Evolutionary conservation across 352 stramenopile genomes (phyloP).

Genomic region (Pythium rhizo-oryzae): DNA sequence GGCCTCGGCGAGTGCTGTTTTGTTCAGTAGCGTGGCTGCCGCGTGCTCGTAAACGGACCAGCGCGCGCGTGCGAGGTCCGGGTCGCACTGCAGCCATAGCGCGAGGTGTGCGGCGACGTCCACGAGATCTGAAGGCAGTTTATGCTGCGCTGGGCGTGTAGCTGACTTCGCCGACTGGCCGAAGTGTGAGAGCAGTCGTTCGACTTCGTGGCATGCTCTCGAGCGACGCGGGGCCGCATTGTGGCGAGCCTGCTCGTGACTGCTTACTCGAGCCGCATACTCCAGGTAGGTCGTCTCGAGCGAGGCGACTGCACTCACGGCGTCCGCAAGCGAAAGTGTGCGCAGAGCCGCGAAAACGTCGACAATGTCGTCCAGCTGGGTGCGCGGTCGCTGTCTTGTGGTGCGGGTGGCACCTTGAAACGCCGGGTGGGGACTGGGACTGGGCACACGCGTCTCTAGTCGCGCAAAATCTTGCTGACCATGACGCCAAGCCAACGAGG

Average conservation of each 20-base stretch:
- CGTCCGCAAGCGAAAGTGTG: neutral
- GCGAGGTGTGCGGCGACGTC: neutral
- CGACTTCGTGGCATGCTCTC: neutral
- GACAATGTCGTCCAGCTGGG: neutral
- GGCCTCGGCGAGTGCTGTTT: neutral
- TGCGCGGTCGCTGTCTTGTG: neutral
- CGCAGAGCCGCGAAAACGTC: neutral
- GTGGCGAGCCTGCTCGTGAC: neutral
- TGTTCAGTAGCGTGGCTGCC: neutral
- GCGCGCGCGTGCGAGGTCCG: neutral
- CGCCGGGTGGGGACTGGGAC: neutral
- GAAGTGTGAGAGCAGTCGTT: neutral
- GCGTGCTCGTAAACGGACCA: neutral
- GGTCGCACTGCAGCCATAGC: slow-evolving; percentile 16
- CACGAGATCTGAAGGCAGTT: neutral
- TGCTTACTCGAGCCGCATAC: neutral
- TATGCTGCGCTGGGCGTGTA: too few relatives aligned
- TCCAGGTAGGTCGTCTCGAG: neutral
- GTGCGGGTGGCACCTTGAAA: neutral
- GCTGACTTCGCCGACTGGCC: neutral
- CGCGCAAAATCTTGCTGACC: neutral
- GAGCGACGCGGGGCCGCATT: neutral
- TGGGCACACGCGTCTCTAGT: neutral
- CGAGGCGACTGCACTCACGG: neutral
- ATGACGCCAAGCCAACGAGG: neutral